phyloP scores from a whole-genome alignment of 1,284 basidiomycete genomes.

The Ceratobasidium papillatum region DNA sequence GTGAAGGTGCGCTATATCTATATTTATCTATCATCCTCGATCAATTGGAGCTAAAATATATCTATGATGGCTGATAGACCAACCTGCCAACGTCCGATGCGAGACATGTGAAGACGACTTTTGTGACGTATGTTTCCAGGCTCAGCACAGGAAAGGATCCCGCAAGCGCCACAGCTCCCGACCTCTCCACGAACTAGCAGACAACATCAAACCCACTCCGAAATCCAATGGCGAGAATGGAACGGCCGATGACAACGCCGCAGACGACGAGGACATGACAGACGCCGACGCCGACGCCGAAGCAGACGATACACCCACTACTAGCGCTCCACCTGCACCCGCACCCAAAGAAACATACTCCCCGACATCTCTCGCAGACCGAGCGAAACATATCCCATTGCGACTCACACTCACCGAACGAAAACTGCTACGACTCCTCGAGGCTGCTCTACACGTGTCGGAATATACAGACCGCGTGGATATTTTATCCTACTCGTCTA shows the following conservation, averaged over 20 bases:
- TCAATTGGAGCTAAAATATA: background rate
- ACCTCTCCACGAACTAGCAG: constrained; percentile 52
- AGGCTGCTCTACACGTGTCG: constrained; percentile 73
- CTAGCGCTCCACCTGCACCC: constrained; percentile 46
- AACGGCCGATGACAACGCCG: constrained; percentile 51
- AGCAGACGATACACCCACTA: constrained; percentile 53
- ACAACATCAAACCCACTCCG: constrained; percentile 12
- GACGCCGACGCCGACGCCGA: constrained; percentile 59
- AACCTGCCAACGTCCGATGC: constrained; percentile 77
- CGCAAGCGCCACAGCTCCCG: constrained; percentile 71
- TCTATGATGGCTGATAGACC: constrained; percentile 60
- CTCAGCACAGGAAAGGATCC: constrained; percentile 80
- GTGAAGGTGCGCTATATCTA: constrained; percentile 6
- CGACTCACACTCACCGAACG: constrained; percentile 75
- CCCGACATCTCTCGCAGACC: constrained; percentile 71
- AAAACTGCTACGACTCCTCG: constrained; percentile 79
- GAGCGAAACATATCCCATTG: constrained; percentile 77
- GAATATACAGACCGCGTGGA: constrained; percentile 69
- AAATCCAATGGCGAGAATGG: constrained; percentile 19
- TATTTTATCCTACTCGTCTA: constrained; percentile 70
- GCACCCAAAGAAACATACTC: constrained; percentile 43
- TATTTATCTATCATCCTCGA: background rate
- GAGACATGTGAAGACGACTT: constrained; percentile 73
- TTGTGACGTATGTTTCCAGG: constrained; percentile 83
- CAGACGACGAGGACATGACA: constrained; percentile 49